Evolutionary conservation across 129 eudicot species (phyloP).

Genomic region (Silybum marianum): DNA sequence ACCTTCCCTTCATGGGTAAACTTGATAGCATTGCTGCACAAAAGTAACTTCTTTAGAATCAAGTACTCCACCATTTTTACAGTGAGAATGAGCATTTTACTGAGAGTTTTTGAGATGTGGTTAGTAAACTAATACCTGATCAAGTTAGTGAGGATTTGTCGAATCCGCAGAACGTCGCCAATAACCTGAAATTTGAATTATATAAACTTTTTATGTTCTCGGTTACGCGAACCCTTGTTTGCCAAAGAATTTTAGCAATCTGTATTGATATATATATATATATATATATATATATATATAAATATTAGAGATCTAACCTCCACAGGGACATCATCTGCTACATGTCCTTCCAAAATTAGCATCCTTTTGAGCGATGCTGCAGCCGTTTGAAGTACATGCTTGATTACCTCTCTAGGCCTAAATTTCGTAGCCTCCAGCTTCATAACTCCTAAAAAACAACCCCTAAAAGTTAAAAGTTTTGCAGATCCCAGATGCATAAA

Average conservation of each 20-base stretch:
- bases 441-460: constrained; percentile 74
- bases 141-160: constrained; percentile 94
- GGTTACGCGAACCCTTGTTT: neutral
- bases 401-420: constrained; percentile 96
- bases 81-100: neutral
- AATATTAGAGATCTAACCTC: constrained; percentile 61
- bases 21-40: constrained; percentile 87
- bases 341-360: constrained; percentile 81
- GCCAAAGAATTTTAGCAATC: neutral
- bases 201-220: neutral
- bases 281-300: too few species aligned
- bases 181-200: constrained; percentile 67
- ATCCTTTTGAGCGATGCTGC: constrained; percentile 83
- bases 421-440: constrained; percentile 92
- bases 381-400: constrained; percentile 94
- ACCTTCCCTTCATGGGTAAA: constrained; percentile 95
- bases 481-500: constrained; percentile 1
- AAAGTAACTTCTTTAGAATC: neutral
- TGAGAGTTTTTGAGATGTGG: neutral
- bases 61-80: neutral
- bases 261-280: neutral
- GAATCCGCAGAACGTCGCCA: constrained; percentile 89
- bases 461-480: neutral
- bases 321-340: constrained; percentile 76
- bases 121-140: constrained; percentile 59